phyloP scores from a whole-genome alignment of 192 early-diverging fungal species.

The Pilobolus umbonatus region DNA sequence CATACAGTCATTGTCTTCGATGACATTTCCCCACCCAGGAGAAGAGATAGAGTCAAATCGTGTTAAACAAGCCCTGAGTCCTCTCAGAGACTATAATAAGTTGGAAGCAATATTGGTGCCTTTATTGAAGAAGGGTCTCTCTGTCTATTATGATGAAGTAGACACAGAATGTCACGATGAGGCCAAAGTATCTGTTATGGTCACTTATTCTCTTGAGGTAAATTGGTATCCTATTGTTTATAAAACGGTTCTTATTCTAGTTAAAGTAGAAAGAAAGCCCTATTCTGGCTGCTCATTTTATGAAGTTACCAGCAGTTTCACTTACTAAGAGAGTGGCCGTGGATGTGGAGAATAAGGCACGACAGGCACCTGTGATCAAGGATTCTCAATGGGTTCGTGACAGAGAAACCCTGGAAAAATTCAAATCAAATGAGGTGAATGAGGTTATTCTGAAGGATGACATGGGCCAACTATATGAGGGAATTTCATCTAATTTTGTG shows the following conservation, averaged over 20 bases:
- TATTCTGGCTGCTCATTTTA: slow-evolving; percentile 34
- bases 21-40: slow-evolving; percentile 33
- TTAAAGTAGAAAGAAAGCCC: slow-evolving; percentile 23
- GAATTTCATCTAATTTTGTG: slow-evolving; percentile 68
- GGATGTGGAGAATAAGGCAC: slow-evolving; percentile 46
- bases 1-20: slow-evolving; percentile 42
- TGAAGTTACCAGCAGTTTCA: slow-evolving; percentile 17
- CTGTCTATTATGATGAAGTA: slow-evolving; percentile 40
- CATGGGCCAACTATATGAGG: slow-evolving; percentile 59
- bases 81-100: slow-evolving; percentile 29
- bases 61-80: slow-evolving; percentile 21
- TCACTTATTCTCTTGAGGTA: slow-evolving; percentile 51
- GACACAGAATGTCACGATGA: slow-evolving; percentile 30
- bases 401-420: slow-evolving; percentile 39
- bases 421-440: slow-evolving; percentile 41
- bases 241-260: neutral
- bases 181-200: slow-evolving; percentile 53
- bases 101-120: slow-evolving; percentile 32
- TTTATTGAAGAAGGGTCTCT: slow-evolving; percentile 40
- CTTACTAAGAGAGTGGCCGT: slow-evolving; percentile 31
- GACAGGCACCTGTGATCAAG: slow-evolving; percentile 53
- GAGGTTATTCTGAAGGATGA: slow-evolving; percentile 59
- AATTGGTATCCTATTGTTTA: neutral
- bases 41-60: slow-evolving; percentile 16
- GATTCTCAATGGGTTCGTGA: slow-evolving; percentile 73